Conservation (phyloP, 257 asterid species). For the Henckelia pumila region DNA sequence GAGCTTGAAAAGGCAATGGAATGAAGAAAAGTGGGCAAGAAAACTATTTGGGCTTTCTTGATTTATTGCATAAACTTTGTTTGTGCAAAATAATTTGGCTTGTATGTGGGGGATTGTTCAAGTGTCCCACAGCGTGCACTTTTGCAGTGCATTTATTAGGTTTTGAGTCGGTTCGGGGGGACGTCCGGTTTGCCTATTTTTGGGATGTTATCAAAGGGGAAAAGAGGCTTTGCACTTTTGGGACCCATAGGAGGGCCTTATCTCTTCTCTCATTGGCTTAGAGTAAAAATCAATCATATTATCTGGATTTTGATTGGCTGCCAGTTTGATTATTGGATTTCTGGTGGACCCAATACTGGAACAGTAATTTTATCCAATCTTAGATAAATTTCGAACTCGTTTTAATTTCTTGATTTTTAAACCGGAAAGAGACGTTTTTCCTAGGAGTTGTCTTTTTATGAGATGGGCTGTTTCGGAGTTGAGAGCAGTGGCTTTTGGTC, state of each 20-base stretch:
- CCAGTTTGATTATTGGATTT: background rate
- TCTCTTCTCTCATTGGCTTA: conserved; percentile 59
- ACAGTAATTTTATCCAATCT: background rate
- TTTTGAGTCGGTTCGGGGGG: conserved; percentile 1
- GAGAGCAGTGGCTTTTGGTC: background rate
- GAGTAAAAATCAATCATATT: background rate
- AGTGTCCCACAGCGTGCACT: conserved; percentile 63
- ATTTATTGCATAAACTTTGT: conserved; percentile 20
- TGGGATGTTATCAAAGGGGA: too few species aligned
- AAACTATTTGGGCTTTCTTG: conserved; percentile 4
- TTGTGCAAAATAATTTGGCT: conserved; percentile 40
- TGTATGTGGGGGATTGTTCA: conserved; percentile 17
- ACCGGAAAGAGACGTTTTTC: background rate
- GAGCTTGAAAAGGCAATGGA: conserved; percentile 9
- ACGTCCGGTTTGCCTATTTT: conserved; percentile 30
- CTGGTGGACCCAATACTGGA: background rate
- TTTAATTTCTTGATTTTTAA: background rate
- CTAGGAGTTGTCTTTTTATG: background rate
- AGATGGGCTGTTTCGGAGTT: background rate
- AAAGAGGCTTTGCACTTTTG: conserved; percentile 31
- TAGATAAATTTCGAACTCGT: too few species aligned
- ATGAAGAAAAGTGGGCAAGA: conserved; percentile 22
- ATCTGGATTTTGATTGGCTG: background rate
- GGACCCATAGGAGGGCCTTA: conserved; percentile 43
- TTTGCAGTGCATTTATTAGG: conserved; percentile 34